A percentile compares a stretch with the other conserved stretches of the same genome.
Conservation (phyloP, 2,329 filamentous ascomycete species). For the Alternaria sp. region DNA sequence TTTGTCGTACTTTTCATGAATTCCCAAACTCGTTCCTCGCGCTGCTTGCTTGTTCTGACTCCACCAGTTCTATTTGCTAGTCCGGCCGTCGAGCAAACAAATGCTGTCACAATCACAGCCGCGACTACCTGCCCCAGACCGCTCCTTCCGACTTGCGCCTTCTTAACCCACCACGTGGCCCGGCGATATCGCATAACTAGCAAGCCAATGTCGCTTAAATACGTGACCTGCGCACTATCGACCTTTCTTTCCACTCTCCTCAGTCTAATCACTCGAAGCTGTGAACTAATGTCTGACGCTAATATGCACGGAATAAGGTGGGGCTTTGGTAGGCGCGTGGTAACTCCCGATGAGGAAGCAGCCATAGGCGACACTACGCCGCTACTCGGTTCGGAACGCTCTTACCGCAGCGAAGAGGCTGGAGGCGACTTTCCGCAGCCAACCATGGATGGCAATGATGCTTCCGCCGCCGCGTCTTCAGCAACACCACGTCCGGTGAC, state of each 20-base stretch:
- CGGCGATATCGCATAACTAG: background rate
- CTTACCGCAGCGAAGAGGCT: background rate
- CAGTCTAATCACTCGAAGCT: background rate
- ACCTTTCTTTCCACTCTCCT: background rate
- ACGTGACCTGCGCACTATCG: background rate
- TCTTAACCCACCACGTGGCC: background rate
- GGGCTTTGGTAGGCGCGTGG: background rate
- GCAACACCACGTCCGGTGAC: background rate
- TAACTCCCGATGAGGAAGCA: background rate
- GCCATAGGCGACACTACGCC: background rate
- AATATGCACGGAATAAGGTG: background rate
- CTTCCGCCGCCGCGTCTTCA: background rate
- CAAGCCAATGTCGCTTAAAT: background rate
- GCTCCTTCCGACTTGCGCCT: background rate
- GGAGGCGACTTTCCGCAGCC: background rate
- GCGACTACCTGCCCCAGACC: background rate
- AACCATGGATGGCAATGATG: background rate
- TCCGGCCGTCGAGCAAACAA: background rate
- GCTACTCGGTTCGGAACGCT: background rate
- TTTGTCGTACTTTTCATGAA: background rate
- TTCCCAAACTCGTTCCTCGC: background rate
- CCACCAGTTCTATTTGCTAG: background rate
- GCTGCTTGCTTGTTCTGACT: background rate
- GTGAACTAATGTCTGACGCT: slow-evolving; percentile 3
- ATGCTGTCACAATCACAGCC: background rate